phyloP scores from a whole-genome alignment of 768 basidiomycete genomes.

The Lentinula raphanica region DNA sequence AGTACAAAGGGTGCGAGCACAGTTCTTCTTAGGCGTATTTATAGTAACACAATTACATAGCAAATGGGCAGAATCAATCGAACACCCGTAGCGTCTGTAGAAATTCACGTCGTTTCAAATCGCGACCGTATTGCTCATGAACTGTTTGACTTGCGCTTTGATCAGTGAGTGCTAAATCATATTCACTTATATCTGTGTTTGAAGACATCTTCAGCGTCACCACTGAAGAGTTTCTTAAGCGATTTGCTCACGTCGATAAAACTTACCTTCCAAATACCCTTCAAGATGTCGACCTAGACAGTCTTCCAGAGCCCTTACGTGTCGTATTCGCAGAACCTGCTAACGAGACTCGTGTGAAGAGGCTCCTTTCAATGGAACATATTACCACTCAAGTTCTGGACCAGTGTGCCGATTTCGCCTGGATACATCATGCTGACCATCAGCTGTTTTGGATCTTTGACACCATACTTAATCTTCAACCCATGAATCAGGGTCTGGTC shows the following conservation, averaged over 20 bases:
- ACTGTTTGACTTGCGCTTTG: slow-evolving; percentile 62
- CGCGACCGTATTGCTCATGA: slow-evolving; percentile 62
- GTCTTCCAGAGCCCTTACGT: background rate
- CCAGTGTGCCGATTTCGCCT: slow-evolving; percentile 32
- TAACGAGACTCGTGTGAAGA: background rate
- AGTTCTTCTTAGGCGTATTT: background rate
- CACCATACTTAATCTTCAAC: slow-evolving; percentile 25
- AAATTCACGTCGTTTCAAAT: slow-evolving; percentile 67
- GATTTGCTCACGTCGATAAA: slow-evolving; percentile 37
- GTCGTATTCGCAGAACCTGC: background rate
- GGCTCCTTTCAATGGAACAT: background rate
- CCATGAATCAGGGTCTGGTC: slow-evolving; percentile 24
- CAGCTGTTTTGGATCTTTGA: slow-evolving; percentile 50
- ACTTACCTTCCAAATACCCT: slow-evolving; percentile 39
- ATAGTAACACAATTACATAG: slow-evolving; percentile 23
- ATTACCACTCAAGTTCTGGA: slow-evolving; percentile 28
- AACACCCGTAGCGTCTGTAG: slow-evolving; percentile 45
- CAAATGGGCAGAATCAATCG: slow-evolving; percentile 57
- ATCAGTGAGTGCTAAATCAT: slow-evolving; percentile 42
- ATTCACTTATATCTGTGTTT: background rate
- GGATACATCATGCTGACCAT: slow-evolving; percentile 49
- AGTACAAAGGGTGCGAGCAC: slow-evolving; percentile 40
- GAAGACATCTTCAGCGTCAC: slow-evolving; percentile 30
- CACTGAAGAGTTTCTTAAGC: slow-evolving; percentile 41
- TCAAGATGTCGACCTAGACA: slow-evolving; percentile 34